A percentile compares a stretch with the other conserved stretches of the same genome.
phyloP scores from a whole-genome alignment of 495 filamentous ascomycete species.

The Friedmanniomyces simplex region DNA sequence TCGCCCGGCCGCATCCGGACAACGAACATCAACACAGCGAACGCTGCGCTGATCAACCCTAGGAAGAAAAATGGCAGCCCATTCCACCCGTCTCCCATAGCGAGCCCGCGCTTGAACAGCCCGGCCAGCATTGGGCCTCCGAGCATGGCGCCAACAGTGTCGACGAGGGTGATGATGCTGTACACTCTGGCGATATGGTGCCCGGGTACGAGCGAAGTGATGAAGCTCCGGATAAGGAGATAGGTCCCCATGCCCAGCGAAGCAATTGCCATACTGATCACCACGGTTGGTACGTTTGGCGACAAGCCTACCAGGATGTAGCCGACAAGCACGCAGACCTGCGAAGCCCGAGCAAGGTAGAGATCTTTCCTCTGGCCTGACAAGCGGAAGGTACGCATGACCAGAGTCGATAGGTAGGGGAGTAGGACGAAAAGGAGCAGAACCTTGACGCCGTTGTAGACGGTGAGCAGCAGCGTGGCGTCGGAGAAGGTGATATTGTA shows the following conservation, averaged over 20 bases:
- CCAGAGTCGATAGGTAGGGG: slow-evolving; percentile 32
- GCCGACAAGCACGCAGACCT: slow-evolving; percentile 45
- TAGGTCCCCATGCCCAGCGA: slow-evolving; percentile 13
- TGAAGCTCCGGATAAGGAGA: slow-evolving; percentile 34
- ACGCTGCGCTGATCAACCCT: neutral
- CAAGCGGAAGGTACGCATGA: slow-evolving; percentile 30
- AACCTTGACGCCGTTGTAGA: slow-evolving; percentile 41
- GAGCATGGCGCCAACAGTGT: slow-evolving; percentile 44
- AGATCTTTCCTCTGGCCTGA: slow-evolving; percentile 43
- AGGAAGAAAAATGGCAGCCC: slow-evolving; percentile 15
- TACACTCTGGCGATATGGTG: slow-evolving; percentile 48
- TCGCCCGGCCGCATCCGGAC: slow-evolving; percentile 9
- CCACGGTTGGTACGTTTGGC: slow-evolving; percentile 13
- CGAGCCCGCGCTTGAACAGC: slow-evolving; percentile 43
- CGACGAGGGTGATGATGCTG: slow-evolving; percentile 46
- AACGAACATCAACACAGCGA: slow-evolving; percentile 2
- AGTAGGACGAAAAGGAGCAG: slow-evolving; percentile 42
- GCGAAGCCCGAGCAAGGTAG: slow-evolving; percentile 39
- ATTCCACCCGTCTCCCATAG: slow-evolving; percentile 41
- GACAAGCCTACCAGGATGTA: slow-evolving; percentile 34
- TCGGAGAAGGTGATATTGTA: slow-evolving; percentile 46
- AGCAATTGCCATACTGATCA: slow-evolving; percentile 11
- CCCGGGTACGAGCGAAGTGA: slow-evolving; percentile 42
- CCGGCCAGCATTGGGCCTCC: slow-evolving; percentile 44
- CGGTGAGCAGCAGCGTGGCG: slow-evolving; percentile 44